These are phyloP conservation scores for Apiosordaria backusii DNA, from an alignment of 495 filamentous ascomycete species.

Conservation along the genomic window DNA sequence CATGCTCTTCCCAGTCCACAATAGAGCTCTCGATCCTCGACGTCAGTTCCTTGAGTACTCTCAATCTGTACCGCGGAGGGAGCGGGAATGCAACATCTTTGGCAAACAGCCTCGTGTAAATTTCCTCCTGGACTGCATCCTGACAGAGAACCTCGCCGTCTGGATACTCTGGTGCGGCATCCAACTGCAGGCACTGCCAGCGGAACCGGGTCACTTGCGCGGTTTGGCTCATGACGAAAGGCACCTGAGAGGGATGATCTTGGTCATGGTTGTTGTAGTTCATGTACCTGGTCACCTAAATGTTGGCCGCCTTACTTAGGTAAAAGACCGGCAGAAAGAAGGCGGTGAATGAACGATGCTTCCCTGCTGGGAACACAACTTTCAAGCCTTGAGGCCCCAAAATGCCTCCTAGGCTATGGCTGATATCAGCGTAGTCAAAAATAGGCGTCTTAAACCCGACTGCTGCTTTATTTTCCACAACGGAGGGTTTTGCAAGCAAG, in stretches of 20 bases:
- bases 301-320: not conserved
- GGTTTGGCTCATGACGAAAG: not conserved
- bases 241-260: not conserved
- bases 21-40: conserved; percentile 63
- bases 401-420: not conserved
- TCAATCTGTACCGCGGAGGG: conserved; percentile 63
- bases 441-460: no score
- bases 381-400: not conserved
- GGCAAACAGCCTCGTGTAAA: conserved; percentile 64
- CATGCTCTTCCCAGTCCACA: conserved; percentile 76
- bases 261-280: not conserved
- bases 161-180: conserved; percentile 35
- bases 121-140: conserved; percentile 52
- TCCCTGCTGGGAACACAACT: not conserved
- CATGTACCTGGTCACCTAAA: no score
- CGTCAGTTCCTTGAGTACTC: conserved; percentile 67
- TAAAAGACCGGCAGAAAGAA: not conserved
- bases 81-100: conserved; percentile 51
- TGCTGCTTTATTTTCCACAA: no score
- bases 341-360: not conserved
- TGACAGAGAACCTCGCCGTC: conserved; percentile 30
- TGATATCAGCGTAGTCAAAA: no score
- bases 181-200: conserved; percentile 43
- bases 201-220: conserved; percentile 32
- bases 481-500: no score